These are phyloP conservation scores for Olyra latifolia DNA, from an alignment of 176 grass and related monocot species.

Conservation along the genomic window DNA sequence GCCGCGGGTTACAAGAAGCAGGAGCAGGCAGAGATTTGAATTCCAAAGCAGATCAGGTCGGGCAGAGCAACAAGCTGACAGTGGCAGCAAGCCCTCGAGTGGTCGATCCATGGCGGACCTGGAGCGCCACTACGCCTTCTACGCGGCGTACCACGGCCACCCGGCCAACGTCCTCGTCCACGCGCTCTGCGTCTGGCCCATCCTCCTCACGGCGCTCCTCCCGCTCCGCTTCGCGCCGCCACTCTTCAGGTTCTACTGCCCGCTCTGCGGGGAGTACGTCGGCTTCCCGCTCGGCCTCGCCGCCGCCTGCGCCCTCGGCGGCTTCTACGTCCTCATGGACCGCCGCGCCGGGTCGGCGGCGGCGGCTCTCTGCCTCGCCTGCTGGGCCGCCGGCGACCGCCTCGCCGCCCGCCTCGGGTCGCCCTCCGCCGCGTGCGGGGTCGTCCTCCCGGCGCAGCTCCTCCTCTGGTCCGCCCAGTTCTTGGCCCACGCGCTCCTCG, in stretches of 20 bases:
- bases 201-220: not conserved
- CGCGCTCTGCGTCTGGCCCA: not conserved
- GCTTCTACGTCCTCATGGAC: not conserved
- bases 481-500: not conserved
- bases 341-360: not conserved
- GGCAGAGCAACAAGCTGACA: too few species aligned
- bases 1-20: too few species aligned
- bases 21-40: too few species aligned
- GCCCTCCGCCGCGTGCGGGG: not conserved
- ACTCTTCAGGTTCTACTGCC: not conserved
- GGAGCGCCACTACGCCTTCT: not conserved
- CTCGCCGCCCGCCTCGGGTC: not conserved
- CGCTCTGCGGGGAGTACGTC: not conserved
- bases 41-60: too few species aligned
- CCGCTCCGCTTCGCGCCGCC: slow-evolving; percentile 3
- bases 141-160: not conserved
- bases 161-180: not conserved
- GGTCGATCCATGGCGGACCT: not conserved
- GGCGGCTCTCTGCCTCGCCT: not conserved
- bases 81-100: too few species aligned
- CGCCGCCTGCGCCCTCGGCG: not conserved
- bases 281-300: not conserved
- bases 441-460: not conserved
- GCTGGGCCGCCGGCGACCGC: not conserved
- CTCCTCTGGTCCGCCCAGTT: slow-evolving; percentile 1